Base-by-base conservation (phyloP, 805 yeast species). In the Ogataea dorogensis region DNA sequence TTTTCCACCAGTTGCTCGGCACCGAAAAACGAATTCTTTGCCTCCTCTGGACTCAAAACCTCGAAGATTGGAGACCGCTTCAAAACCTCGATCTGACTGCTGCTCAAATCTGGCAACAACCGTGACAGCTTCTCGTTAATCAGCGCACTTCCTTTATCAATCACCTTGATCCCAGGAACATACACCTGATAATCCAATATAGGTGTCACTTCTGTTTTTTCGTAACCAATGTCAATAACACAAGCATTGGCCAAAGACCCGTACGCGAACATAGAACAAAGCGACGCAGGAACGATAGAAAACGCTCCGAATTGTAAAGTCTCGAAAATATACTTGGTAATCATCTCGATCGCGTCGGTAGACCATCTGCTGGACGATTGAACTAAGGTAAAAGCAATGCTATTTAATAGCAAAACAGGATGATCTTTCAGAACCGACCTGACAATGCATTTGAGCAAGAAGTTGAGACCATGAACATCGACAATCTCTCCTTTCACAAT, bases 201-300 rank as follows among this genome's bases (percentile, higher is more conserved):
- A 3, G 96, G 93, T 9, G 80, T 70, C 16, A 91, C 68, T 55
- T 87, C 95, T 3, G 88, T 77, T 47, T 81, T 75, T 16, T 79
- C 75, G 44, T 67, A 65, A 13, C 97, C 97, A 30, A 91, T 70
- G 58, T 91, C 95, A 26, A 91, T 76, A 12, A 91, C 83, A 23
- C 83, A 64, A 1, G 88, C 72, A 43, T 79, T 83, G 24, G 79
- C 72, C 8, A 78, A 63, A 6, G 67, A 56, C 4, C 86, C 85
- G 56, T 81, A 70, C 0, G 96, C 91, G 59, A 78, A 88, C 12
- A 84, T 67, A 1, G 87, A 65, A 5, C 86, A 83, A 24, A 87
- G 62, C 1, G 88, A 67, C 14, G 73, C 64, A 28, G 94, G 88
- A 24, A 85, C 54, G 5, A 87, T 58, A 29, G 86, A 71, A 44